A percentile compares a stretch with the other conserved stretches of the same genome.
Evolutionary conservation across 768 basidiomycete genomes (phyloP).

Genomic region (Neoboletus subvelutipes): DNA sequence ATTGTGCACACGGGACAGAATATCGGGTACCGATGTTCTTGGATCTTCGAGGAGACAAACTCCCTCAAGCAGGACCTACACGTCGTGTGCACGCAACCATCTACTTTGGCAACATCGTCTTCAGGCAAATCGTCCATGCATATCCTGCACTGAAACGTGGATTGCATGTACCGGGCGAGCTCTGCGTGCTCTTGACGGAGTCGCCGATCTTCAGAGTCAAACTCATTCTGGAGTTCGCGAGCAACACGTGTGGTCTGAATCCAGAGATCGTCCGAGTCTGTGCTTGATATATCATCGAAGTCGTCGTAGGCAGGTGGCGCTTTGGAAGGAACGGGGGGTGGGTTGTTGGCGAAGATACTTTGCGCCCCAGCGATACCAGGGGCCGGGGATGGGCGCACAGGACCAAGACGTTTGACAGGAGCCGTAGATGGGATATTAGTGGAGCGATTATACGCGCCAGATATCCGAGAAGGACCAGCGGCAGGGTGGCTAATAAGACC

Average conservation of each 20-base stretch:
- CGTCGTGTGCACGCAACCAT: conserved; percentile 48
- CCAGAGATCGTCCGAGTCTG: conserved; percentile 3
- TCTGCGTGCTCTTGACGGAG: conserved; percentile 37
- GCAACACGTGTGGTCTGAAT: conserved; percentile 20
- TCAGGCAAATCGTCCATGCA: conserved; percentile 52
- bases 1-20: conserved; percentile 55
- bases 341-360: conserved; percentile 29
- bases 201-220: conserved; percentile 40
- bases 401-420: neutral
- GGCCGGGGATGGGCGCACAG: neutral
- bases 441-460: neutral
- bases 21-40: conserved; percentile 57
- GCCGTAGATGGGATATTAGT: neutral
- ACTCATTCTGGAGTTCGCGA: conserved; percentile 34
- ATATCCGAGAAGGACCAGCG: conserved; percentile 24
- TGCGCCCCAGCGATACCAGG: conserved; percentile 9
- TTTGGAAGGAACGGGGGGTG: conserved; percentile 22
- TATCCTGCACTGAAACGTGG: conserved; percentile 51
- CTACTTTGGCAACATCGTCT: conserved; percentile 43
- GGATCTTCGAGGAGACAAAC: conserved; percentile 46
- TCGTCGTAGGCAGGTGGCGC: conserved; percentile 13
- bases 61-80: conserved; percentile 52
- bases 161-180: conserved; percentile 31
- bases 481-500: conserved; percentile 17
- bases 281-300: neutral